Percentiles rank a stretch among this genome's conserved stretches.
phyloP scores from a whole-genome alignment of 345 rosid species.

The Acer negundo region DNA sequence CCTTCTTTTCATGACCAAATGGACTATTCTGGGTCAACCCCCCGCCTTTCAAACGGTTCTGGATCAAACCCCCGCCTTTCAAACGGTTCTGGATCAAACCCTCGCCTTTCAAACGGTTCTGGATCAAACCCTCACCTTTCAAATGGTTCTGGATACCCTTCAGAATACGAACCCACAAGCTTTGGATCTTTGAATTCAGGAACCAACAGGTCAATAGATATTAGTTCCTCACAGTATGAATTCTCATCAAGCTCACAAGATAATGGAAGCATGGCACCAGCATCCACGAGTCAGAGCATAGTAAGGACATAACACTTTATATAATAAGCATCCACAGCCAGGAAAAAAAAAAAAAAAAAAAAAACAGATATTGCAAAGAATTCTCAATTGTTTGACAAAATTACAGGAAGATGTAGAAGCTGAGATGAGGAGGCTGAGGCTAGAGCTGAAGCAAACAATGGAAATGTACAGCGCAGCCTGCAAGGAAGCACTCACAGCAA shows the following conservation, averaged over 20 bases:
- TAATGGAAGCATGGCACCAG: conserved; percentile 42
- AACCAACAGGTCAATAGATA: conserved; percentile 44
- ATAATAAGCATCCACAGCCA: neutral
- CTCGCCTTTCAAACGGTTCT: conserved; percentile 11
- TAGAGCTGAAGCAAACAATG: conserved; percentile 75
- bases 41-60: conserved; percentile 35
- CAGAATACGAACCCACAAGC: conserved; percentile 54
- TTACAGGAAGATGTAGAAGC: conserved; percentile 77
- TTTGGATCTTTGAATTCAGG: conserved; percentile 39
- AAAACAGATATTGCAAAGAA: neutral
- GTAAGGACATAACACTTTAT: conserved; percentile 31
- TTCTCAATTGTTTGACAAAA: conserved; percentile 11
- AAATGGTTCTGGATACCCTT: conserved; percentile 9
- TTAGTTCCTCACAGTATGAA: conserved; percentile 37
- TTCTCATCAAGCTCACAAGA: conserved; percentile 42
- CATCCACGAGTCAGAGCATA: conserved; percentile 41
- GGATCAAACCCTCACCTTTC: conserved; percentile 42
- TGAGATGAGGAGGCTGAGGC: conserved; percentile 76
- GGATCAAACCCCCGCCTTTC: no score
- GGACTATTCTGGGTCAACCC: conserved; percentile 32
- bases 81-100: neutral
- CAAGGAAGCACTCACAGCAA: conserved; percentile 75
- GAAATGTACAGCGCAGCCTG: conserved; percentile 75
- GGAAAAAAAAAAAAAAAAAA: neutral
- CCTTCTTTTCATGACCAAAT: conserved; percentile 39